Percentiles rank a stretch among this genome's conserved stretches.
Evolutionary conservation across 2,329 filamentous ascomycete species (phyloP).

Genomic region (Colletotrichum somersetense): DNA sequence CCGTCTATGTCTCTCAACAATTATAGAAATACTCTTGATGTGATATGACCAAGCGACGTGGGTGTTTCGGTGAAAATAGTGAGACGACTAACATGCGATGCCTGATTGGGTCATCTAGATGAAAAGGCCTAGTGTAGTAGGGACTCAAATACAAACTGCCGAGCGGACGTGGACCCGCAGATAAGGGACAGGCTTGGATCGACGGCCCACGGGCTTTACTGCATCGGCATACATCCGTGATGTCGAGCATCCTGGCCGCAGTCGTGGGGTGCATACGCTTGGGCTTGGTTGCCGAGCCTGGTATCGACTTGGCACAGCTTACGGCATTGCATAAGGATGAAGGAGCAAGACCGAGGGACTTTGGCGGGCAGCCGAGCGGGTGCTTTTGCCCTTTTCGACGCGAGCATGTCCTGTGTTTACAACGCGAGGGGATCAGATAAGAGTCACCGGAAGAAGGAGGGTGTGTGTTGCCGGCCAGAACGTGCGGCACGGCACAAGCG

Average conservation of each 20-base stretch:
- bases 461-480: neutral
- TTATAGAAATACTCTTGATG: neutral
- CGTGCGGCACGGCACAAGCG: neutral
- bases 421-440: neutral
- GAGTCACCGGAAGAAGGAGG: neutral
- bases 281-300: constrained; percentile 17
- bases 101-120: constrained; percentile 1
- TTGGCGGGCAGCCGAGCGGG: neutral
- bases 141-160: neutral
- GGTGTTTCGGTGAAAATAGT: constrained; percentile 17
- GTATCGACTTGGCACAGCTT: neutral
- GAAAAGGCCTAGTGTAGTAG: neutral
- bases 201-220: constrained; percentile 31
- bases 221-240: constrained; percentile 25
- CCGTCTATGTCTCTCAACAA: neutral
- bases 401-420: neutral
- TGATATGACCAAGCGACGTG: neutral
- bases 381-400: neutral
- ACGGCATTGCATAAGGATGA: neutral
- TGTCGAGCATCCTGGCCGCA: neutral
- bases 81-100: neutral
- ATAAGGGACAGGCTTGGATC: neutral
- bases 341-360: neutral
- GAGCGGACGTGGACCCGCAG: constrained; percentile 18
- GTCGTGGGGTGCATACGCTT: neutral